phyloP scores from a whole-genome alignment of 306 rosid species.

The Castanea crenata region DNA sequence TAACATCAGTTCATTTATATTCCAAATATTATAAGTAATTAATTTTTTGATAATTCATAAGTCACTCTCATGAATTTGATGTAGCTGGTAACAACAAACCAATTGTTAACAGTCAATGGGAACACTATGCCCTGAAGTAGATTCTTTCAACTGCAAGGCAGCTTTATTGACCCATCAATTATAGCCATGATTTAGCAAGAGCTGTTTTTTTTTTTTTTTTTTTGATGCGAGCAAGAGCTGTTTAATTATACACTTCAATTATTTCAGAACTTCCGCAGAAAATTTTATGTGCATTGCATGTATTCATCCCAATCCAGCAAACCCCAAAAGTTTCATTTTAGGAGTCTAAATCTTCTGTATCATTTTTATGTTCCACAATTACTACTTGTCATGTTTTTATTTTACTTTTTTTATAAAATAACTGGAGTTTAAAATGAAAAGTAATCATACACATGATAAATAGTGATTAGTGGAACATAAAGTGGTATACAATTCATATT shows the following conservation, averaged over 20 bases:
- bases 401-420: too few species aligned
- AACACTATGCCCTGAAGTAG: not conserved
- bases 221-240: not conserved
- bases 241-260: too few species aligned
- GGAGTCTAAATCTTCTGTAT: not conserved
- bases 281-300: not conserved
- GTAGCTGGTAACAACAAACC: not conserved
- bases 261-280: not conserved
- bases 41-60: not conserved
- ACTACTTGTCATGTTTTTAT: too few species aligned
- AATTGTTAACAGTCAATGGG: not conserved
- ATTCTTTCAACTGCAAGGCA: not conserved
- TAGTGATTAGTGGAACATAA: too few species aligned
- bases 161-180: not conserved
- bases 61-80: not conserved
- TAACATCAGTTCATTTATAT: not conserved
- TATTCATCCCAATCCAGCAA: not conserved
- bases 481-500: too few species aligned
- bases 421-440: too few species aligned
- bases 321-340: not conserved
- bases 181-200: not conserved
- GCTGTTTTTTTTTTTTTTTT: not conserved
- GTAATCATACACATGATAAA: too few species aligned
- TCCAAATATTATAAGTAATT: not conserved
- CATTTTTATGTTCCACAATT: too few species aligned